Percentiles rank a stretch among this genome's conserved stretches.
Evolutionary conservation across 139 green algal genomes (phyloP).

Genomic region (Chlorella sp.): DNA sequence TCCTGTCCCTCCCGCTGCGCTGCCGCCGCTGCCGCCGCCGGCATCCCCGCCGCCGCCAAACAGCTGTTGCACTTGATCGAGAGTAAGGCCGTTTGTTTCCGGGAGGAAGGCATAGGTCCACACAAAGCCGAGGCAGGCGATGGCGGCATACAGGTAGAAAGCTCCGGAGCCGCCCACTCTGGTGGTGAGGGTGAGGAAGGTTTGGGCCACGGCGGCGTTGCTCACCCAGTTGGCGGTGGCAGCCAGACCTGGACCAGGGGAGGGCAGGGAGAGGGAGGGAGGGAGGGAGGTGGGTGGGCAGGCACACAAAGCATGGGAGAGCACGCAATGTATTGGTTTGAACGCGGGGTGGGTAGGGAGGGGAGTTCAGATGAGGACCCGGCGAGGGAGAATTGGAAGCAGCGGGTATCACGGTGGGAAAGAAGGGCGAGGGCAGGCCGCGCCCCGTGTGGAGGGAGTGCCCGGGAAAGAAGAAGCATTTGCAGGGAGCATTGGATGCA

Average conservation of each 20-base stretch:
- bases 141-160: constrained; percentile 61
- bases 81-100: constrained; percentile 68
- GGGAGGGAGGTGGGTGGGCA: background rate
- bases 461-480: too few species aligned
- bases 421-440: too few species aligned
- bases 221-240: constrained; percentile 77
- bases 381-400: too few species aligned
- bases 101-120: constrained; percentile 61
- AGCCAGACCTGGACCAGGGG: constrained; percentile 48
- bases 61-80: constrained; percentile 61
- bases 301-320: background rate
- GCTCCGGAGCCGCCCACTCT: constrained; percentile 55
- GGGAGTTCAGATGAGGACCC: too few species aligned
- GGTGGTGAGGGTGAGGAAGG: constrained; percentile 66
- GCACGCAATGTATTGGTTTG: background rate
- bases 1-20: too few species aligned
- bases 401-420: too few species aligned
- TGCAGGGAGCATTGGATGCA: too few species aligned
- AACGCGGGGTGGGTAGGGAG: too few species aligned
- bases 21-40: background rate
- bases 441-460: too few species aligned
- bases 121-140: constrained; percentile 47
- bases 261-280: background rate
- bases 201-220: constrained; percentile 72
- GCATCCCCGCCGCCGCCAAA: constrained; percentile 2